Percentiles rank a stretch among this genome's conserved stretches.
Evolutionary conservation across 768 basidiomycete genomes (phyloP).

Genomic region (Lyophyllum atratum): DNA sequence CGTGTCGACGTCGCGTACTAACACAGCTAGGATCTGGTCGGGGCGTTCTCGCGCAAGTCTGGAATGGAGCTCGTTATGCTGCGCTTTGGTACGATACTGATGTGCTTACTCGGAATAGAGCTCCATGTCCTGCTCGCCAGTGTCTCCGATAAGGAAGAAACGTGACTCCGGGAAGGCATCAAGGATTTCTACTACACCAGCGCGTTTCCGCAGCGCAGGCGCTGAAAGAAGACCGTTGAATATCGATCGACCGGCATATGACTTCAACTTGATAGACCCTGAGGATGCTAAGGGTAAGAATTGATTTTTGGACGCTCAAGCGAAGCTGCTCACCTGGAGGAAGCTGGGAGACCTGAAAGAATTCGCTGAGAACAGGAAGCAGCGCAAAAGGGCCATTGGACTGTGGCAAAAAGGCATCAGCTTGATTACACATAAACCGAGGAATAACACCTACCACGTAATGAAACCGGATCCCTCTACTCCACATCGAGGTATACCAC

Average conservation of each 20-base stretch:
- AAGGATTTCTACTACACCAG: conserved; percentile 76
- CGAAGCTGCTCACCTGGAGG: conserved; percentile 50
- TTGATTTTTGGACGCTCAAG: not conserved
- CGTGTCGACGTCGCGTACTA: conserved; percentile 74
- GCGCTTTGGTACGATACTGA: not conserved
- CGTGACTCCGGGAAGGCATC: conserved; percentile 69
- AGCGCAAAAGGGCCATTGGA: conserved; percentile 90
- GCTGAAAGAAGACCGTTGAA: conserved; percentile 83
- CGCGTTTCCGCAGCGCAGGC: conserved; percentile 81
- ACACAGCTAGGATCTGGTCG: conserved; percentile 72
- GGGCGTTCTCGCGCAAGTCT: conserved; percentile 70
- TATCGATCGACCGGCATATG: conserved; percentile 82
- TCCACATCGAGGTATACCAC: conserved; percentile 75
- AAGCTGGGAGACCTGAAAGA: conserved; percentile 68
- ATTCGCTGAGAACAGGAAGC: conserved; percentile 75
- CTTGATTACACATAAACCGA: not conserved
- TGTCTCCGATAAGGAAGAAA: conserved; percentile 90
- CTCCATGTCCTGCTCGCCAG: conserved; percentile 94
- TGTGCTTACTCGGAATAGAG: conserved; percentile 69
- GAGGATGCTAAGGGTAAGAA: conserved; percentile 2
- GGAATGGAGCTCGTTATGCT: not conserved
- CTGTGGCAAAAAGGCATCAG: conserved; percentile 24
- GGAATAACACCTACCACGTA: conserved; percentile 71
- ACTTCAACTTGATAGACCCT: conserved; percentile 82
- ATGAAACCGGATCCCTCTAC: conserved; percentile 75